phyloP scores from a whole-genome alignment of 2,329 filamentous ascomycete genomes.

The Scytalidium lignicola region DNA sequence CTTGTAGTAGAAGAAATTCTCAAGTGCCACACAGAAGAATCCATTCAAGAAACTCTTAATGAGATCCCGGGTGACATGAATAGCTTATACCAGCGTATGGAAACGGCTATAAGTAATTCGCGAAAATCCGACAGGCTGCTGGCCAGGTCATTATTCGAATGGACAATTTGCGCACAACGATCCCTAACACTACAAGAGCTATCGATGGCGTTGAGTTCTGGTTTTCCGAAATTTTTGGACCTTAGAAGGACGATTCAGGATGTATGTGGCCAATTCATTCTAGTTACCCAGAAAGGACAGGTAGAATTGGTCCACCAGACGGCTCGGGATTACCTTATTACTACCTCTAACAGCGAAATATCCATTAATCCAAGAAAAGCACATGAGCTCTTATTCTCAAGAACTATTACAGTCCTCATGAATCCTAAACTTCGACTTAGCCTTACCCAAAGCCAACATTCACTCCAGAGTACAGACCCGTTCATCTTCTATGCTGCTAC shows the following conservation, averaged over 20 bases:
- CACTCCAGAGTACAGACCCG: too few species aligned
- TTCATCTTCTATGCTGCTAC: constrained; percentile 17
- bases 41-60: constrained; percentile 19
- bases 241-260: constrained; percentile 21
- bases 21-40: constrained; percentile 19
- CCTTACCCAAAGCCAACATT: too few species aligned
- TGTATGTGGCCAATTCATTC: constrained; percentile 28
- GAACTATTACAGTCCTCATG: too few species aligned
- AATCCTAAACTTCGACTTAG: too few species aligned
- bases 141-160: constrained; percentile 4
- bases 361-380: neutral
- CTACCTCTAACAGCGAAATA: neutral
- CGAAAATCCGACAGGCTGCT: constrained; percentile 10
- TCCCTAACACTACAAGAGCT: constrained; percentile 4
- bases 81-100: constrained; percentile 29
- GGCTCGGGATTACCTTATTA: constrained; percentile 29
- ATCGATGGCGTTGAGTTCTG: neutral
- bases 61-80: constrained; percentile 29
- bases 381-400: constrained; percentile 2
- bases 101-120: constrained; percentile 12
- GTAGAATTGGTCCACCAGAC: constrained; percentile 31
- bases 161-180: constrained; percentile 4
- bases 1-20: constrained; percentile 26
- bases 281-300: constrained; percentile 23
- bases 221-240: constrained; percentile 18